Evolutionary conservation across 257 asterid species (phyloP).

Genomic region (Salvia miltiorrhiza): DNA sequence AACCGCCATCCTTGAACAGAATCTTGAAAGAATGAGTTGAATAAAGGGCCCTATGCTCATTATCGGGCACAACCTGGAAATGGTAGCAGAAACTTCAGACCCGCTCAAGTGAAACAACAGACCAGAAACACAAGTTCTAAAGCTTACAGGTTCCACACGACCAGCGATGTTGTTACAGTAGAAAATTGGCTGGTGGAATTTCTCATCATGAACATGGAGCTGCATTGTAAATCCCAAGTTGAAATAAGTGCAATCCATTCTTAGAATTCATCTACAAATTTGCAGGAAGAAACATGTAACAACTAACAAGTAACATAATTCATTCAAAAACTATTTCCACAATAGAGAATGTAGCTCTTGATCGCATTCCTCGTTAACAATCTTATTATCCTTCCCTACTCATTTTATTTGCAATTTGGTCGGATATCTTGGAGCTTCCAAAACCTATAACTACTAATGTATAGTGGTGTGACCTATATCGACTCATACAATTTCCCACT

Average conservation of each 20-base stretch:
- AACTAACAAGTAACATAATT: background rate
- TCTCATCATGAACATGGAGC: constrained; percentile 73
- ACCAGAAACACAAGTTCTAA: background rate
- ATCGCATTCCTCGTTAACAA: background rate
- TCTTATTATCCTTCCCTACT: background rate
- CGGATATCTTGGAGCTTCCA: background rate
- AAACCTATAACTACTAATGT: background rate
- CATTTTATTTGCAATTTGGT: background rate
- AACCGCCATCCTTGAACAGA: constrained; percentile 96
- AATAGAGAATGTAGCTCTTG: background rate
- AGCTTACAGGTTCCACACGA: constrained; percentile 75
- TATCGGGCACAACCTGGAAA: constrained; percentile 83
- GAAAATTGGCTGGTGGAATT: constrained; percentile 88
- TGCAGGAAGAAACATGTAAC: background rate
- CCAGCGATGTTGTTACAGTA: constrained; percentile 86
- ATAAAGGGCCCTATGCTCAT: constrained; percentile 71
- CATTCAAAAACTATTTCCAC: background rate
- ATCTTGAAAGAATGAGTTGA: constrained; percentile 90
- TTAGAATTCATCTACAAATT: too few relatives aligned
- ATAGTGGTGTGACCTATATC: background rate
- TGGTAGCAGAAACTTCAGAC: background rate
- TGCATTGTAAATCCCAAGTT: constrained; percentile 36
- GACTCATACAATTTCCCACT: background rate
- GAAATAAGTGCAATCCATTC: constrained; percentile 4
- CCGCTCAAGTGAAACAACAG: background rate